Evolutionary conservation across 2,329 filamentous ascomycete species (phyloP), one percentile per base, ranked within the genome.

Genomic region (Moelleriella libera): DNA sequence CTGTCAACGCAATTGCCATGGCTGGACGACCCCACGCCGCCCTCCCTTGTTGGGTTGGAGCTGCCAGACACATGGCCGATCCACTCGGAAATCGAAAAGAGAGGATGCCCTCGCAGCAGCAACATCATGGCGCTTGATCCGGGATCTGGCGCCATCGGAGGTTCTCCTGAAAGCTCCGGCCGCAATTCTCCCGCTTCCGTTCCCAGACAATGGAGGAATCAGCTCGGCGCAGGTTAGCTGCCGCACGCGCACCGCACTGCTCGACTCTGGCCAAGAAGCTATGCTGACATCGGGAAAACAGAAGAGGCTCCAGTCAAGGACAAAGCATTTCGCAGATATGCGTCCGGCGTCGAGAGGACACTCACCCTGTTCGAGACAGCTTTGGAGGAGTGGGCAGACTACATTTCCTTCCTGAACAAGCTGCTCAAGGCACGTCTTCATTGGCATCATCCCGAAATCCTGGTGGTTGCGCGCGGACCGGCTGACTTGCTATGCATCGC

Each of bases 351-450:
- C 54, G 90, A 97, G 60, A 80, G 88, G 63, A 85, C 88, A 34
- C 75, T 98, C 52, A 78, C 85, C 43, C 74, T 95, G 34, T 98
- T 96, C 69, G 92, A 98, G 62, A 89, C 87, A 12, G 82, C 88
- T 31, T 74, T 96, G 55, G 88, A 97, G 67, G 92, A 98, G 79
- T 98, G 92, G 92, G 92, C 94, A 45, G 92, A 98, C 68, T 98
- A 98, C 62, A 98, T 98, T 59, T 95, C 90, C 14, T 98, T 97
- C 63, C 70, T 98, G 48, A 94, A 86, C 61, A 81, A 88, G 52
- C 73, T 98, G 45, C 72, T 95, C 52, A 97, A 96, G 79, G 87
- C 89, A 63, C 56, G 63, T 45, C 39, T 14, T 10, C 9, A 11
- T 21, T 30, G 45, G 41, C 41, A 46, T 46, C n/a, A 12, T 12